A percentile compares a stretch with the other conserved stretches of the same genome.
phyloP scores from a whole-genome alignment of 441 rosid genomes.

The Euphorbia corollata region DNA sequence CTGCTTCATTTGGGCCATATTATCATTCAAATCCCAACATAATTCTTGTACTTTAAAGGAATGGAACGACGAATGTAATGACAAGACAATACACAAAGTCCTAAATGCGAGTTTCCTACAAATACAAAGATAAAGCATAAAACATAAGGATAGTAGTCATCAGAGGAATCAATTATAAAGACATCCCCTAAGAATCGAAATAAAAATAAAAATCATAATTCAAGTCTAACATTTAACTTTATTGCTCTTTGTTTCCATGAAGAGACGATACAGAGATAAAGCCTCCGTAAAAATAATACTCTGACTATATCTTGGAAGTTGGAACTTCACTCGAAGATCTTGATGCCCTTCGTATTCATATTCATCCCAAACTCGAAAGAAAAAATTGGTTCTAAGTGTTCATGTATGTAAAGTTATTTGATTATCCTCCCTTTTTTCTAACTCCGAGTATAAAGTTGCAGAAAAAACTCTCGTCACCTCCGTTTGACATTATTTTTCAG shows the following conservation, averaged over 20 bases:
- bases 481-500: neutral
- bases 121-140: neutral
- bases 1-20: neutral
- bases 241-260: neutral
- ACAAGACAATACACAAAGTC: neutral
- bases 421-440: neutral
- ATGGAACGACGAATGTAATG: no score
- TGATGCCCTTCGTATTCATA: neutral
- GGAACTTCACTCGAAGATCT: neutral
- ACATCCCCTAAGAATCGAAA: neutral
- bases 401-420: neutral
- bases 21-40: neutral
- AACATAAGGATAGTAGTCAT: neutral
- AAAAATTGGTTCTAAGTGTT: neutral
- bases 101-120: neutral
- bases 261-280: neutral
- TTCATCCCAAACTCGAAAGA: neutral
- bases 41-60: neutral
- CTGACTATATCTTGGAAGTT: neutral
- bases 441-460: neutral
- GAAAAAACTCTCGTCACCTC: neutral
- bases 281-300: neutral
- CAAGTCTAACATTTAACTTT: neutral
- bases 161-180: neutral
- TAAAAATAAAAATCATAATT: neutral